These are phyloP conservation scores for Monilinia vaccinii-corymbosi DNA, from an alignment of 2,329 filamentous ascomycete species.

Conservation along the genomic window DNA sequence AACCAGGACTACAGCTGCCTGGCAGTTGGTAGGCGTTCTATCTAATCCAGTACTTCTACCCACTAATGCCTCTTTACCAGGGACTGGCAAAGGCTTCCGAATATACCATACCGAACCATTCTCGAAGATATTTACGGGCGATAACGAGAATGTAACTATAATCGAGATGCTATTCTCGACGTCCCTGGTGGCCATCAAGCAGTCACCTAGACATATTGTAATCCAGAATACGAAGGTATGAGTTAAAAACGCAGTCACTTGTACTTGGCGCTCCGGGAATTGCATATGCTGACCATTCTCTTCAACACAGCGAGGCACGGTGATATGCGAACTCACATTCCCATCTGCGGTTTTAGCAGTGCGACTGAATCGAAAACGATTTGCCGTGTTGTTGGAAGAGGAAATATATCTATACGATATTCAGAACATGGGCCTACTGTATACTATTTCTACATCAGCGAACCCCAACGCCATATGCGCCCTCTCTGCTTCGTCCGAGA, in stretches of 20 bases:
- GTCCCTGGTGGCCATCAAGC: constrained; percentile 84
- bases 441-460: constrained; percentile 87
- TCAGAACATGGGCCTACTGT: constrained; percentile 91
- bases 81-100: constrained; percentile 87
- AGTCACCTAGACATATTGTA: constrained; percentile 83
- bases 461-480: constrained; percentile 89
- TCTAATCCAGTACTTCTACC: not conserved
- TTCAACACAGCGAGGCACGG: constrained; percentile 47
- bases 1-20: constrained; percentile 98
- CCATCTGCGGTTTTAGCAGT: constrained; percentile 93
- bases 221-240: constrained; percentile 94
- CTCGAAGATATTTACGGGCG: constrained; percentile 86
- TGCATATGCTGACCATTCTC: not conserved
- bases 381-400: constrained; percentile 89
- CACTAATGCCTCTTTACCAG: constrained; percentile 35
- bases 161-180: constrained; percentile 99
- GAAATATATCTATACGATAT: constrained; percentile 99
- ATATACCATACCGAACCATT: constrained; percentile 97
- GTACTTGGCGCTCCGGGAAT: not conserved
- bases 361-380: constrained; percentile 83
- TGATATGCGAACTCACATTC: constrained; percentile 98
- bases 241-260: not conserved
- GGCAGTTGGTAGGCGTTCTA: constrained; percentile 67
- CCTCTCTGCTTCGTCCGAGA: constrained; percentile 86
- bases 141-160: constrained; percentile 89